These are phyloP conservation scores for Trapa bicornis DNA, from an alignment of 345 rosid species.

Conservation along the genomic window DNA sequence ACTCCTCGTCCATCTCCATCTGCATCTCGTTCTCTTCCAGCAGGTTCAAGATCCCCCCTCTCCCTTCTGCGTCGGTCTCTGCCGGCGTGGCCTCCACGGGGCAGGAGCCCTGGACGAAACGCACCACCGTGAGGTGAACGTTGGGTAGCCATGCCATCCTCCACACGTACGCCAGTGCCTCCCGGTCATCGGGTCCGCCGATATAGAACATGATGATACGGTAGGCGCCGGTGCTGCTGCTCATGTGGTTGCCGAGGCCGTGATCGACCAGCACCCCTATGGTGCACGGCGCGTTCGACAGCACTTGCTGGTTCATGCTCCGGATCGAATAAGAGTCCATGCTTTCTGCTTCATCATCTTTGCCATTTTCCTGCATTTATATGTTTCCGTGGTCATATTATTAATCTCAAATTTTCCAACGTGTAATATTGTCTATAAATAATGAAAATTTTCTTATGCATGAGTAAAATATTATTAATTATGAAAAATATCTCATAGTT, in stretches of 20 bases:
- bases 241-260: conserved; percentile 23
- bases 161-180: conserved; percentile 55
- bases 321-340: conserved; percentile 24
- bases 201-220: conserved; percentile 26
- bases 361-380: conserved; percentile 1
- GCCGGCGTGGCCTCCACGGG: background rate
- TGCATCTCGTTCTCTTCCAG: conserved; percentile 1
- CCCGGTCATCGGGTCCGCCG: conserved; percentile 59
- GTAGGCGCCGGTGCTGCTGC: background rate
- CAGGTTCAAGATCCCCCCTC: conserved; percentile 8
- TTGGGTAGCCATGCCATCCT: conserved; percentile 30
- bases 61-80: background rate
- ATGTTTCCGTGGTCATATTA: background rate
- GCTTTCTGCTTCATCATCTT: conserved; percentile 32
- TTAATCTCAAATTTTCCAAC: background rate
- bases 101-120: conserved; percentile 25
- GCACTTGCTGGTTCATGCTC: conserved; percentile 34
- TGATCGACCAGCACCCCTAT: conserved; percentile 55
- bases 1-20: conserved; percentile 16
- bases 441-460: background rate
- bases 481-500: too few relatives aligned
- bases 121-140: conserved; percentile 27
- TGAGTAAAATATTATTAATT: too few relatives aligned
- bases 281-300: conserved; percentile 46
- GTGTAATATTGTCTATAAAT: background rate